A percentile compares a stretch with the other conserved stretches of the same genome.
Evolutionary conservation across 164 flowering plant genomes (phyloP).

Genomic region (Tinospora cordifolia): DNA sequence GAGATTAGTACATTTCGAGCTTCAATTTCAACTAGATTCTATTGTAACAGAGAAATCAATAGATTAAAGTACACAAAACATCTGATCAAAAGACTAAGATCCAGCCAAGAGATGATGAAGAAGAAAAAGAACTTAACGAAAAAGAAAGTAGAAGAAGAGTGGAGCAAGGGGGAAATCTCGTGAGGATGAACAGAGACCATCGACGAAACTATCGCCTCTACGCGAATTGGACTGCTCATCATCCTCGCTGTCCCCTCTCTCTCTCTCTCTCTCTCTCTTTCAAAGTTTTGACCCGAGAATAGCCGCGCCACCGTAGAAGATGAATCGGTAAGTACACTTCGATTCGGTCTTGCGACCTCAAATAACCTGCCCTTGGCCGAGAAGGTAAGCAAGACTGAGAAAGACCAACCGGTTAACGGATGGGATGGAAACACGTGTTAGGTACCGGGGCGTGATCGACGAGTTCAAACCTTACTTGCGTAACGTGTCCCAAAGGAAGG

Average conservation of each 20-base stretch:
- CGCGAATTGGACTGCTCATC: constrained; percentile 19
- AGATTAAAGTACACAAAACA: not conserved
- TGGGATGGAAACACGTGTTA: too few species aligned
- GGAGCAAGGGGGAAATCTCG: constrained; percentile 66
- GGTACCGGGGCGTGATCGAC: too few species aligned
- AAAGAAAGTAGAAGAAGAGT: constrained; percentile 83
- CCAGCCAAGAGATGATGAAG: not conserved
- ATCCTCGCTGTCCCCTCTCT: not conserved
- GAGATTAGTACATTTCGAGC: too few species aligned
- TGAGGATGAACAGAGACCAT: constrained; percentile 79
- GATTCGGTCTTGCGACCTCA: too few species aligned
- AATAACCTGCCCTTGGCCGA: too few species aligned
- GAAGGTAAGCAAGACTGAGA: too few species aligned
- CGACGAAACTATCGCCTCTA: constrained; percentile 44
- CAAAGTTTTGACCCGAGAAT: not conserved
- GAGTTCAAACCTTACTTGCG: too few species aligned
- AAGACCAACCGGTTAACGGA: too few species aligned
- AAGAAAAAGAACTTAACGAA: constrained; percentile 44
- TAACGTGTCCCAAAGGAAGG: too few species aligned
- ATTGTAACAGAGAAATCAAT: not conserved
- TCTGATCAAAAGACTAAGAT: not conserved
- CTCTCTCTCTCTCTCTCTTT: too few species aligned
- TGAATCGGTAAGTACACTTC: too few species aligned
- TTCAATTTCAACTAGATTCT: too few species aligned
- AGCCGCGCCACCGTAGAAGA: not conserved